These are phyloP conservation scores for Plasmodium adleri DNA, from an alignment of 169 alveolate species.

Conservation along the genomic window DNA sequence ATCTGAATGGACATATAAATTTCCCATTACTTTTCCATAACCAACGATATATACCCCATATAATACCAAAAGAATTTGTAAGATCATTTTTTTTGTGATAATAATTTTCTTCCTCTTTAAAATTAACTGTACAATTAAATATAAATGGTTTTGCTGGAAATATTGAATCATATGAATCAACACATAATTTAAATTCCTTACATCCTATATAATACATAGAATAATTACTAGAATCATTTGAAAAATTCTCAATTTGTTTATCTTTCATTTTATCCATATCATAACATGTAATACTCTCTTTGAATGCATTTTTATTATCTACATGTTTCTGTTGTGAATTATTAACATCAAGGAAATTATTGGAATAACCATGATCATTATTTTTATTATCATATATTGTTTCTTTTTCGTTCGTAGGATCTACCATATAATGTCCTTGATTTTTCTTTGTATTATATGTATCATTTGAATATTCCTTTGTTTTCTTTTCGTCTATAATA, in stretches of 20 bases:
- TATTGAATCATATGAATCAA: conserved; percentile 57
- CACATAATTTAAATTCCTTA: conserved; percentile 57
- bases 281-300: too few species aligned
- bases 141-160: conserved; percentile 76
- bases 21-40: conserved; percentile 86
- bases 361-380: conserved; percentile 13
- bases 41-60: conserved; percentile 84
- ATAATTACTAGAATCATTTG: conserved; percentile 15
- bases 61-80: conserved; percentile 75
- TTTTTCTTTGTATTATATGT: conserved; percentile 3
- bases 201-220: conserved; percentile 72
- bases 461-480: conserved; percentile 19
- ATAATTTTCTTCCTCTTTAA: conserved; percentile 36
- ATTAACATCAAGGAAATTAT: not conserved
- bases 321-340: not conserved
- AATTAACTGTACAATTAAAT: conserved; percentile 78
- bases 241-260: not conserved
- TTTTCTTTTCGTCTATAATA: conserved; percentile 6
- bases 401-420: conserved; percentile 1
- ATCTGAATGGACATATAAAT: conserved; percentile 81
- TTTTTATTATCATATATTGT: not conserved
- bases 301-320: not conserved
- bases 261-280: not conserved
- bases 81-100: not conserved
- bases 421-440: not conserved